Percentiles rank a stretch among this genome's conserved stretches.
Evolutionary conservation across 2,329 filamentous ascomycete genomes (phyloP).

Genomic region (Penicillium capsulatum): DNA sequence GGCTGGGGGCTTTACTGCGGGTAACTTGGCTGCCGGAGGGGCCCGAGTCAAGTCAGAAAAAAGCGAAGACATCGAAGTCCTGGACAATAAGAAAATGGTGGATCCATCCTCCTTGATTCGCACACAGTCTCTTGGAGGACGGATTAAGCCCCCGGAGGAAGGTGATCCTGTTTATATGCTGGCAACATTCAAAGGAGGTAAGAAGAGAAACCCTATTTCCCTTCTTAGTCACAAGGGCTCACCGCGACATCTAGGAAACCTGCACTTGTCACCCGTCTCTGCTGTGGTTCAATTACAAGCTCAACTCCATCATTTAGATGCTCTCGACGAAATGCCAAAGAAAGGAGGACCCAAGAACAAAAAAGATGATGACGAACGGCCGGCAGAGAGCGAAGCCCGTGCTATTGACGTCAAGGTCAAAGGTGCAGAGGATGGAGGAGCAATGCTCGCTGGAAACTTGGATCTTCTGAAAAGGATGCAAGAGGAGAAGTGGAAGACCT

Average conservation of each 20-base stretch:
- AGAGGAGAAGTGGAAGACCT: slow-evolving; percentile 73
- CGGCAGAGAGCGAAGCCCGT: slow-evolving; percentile 57
- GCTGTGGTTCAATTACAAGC: slow-evolving; percentile 85
- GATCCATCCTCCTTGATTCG: slow-evolving; percentile 56
- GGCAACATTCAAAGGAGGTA: slow-evolving; percentile 81
- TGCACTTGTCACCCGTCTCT: slow-evolving; percentile 80
- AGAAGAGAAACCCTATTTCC: slow-evolving; percentile 30
- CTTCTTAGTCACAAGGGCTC: slow-evolving; percentile 6
- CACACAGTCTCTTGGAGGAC: slow-evolving; percentile 80
- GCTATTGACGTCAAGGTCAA: slow-evolving; percentile 87
- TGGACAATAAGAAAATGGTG: slow-evolving; percentile 28
- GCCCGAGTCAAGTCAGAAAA: slow-evolving; percentile 24
- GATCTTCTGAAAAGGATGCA: slow-evolving; percentile 72
- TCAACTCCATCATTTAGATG: slow-evolving; percentile 90
- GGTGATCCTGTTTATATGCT: slow-evolving; percentile 79
- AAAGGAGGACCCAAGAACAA: slow-evolving; percentile 32
- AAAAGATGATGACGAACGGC: slow-evolving; percentile 46
- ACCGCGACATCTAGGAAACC: slow-evolving; percentile 56
- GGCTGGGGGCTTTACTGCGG: slow-evolving; percentile 68
- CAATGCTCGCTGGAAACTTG: slow-evolving; percentile 66
- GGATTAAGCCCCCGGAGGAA: slow-evolving; percentile 64
- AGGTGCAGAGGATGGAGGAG: slow-evolving; percentile 64
- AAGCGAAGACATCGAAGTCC: slow-evolving; percentile 28
- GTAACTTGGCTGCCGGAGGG: slow-evolving; percentile 37
- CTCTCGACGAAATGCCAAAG: slow-evolving; percentile 62